Evolutionary conservation across 2,329 filamentous ascomycete species (phyloP).

Genomic region (Ascocoryne sarcoides): DNA sequence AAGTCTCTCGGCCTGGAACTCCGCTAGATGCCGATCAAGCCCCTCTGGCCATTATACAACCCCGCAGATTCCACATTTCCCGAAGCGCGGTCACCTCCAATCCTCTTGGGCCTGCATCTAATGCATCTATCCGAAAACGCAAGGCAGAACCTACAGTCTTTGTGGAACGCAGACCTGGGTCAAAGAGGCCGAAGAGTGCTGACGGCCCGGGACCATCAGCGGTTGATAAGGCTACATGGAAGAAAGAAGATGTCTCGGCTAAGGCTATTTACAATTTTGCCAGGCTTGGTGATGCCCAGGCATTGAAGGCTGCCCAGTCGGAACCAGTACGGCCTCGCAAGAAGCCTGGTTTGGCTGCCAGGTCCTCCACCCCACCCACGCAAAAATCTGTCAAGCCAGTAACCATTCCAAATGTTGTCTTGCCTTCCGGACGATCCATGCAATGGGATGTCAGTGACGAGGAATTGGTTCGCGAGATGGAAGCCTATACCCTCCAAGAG

Average conservation of each 20-base stretch:
- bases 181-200: constrained; percentile 7
- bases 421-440: constrained; percentile 32
- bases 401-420: constrained; percentile 22
- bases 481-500: constrained; percentile 49
- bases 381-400: constrained; percentile 9
- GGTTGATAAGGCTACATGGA: not conserved
- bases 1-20: constrained; percentile 1
- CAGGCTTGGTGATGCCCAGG: not conserved
- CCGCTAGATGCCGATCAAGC: not conserved
- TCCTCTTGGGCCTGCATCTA: not conserved
- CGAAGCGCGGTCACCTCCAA: constrained; percentile 30
- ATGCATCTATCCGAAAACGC: constrained; percentile 12
- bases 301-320: not conserved
- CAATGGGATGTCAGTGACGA: constrained; percentile 29
- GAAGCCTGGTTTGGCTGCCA: constrained; percentile 20
- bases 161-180: constrained; percentile 41
- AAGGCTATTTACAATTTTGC: too few species aligned
- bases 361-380: constrained; percentile 9
- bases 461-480: constrained; percentile 45
- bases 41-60: constrained; percentile 22
- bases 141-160: constrained; percentile 37
- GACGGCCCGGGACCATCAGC: not conserved
- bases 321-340: constrained; percentile 13
- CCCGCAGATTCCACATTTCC: constrained; percentile 48
- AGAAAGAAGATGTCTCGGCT: not conserved